Conservation (phyloP, 352 stramenopile genomes). For the Pythium monospermum region DNA sequence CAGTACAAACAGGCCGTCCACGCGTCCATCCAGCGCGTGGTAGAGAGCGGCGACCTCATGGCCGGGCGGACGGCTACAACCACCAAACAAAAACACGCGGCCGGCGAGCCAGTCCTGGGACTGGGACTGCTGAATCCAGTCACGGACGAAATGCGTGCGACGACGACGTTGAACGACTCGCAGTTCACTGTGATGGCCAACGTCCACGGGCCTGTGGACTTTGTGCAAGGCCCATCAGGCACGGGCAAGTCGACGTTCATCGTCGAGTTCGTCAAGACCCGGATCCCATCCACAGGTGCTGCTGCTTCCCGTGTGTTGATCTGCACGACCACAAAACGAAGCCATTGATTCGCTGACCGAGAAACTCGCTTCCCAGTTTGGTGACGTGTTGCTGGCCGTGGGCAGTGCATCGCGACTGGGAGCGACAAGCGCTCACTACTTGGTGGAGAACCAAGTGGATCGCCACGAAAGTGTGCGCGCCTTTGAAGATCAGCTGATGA, state of each 20-base stretch:
- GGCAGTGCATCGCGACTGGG: neutral
- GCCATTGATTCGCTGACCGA: slow-evolving; percentile 3
- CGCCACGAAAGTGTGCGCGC: neutral
- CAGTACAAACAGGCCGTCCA: neutral
- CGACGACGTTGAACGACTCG: slow-evolving; percentile 1
- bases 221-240: slow-evolving; percentile 1
- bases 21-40: neutral
- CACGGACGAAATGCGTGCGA: neutral
- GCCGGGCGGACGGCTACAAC: neutral
- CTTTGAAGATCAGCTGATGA: neutral
- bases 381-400: neutral
- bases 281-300: neutral
- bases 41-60: no score
- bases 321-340: slow-evolving; percentile 3
- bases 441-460: neutral
- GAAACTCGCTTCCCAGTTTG: slow-evolving; percentile 4
- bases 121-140: no score
- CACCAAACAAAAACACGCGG: no score
- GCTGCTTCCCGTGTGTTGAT: slow-evolving; percentile 6
- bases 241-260: slow-evolving; percentile 7
- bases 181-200: neutral
- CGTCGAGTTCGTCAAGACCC: neutral
- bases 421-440: neutral
- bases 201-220: neutral
- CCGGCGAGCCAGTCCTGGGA: no score